Percentiles rank a stretch among this genome's conserved stretches.
phyloP scores from a whole-genome alignment of 2,329 filamentous ascomycete genomes.

The Venturia nashicola region DNA sequence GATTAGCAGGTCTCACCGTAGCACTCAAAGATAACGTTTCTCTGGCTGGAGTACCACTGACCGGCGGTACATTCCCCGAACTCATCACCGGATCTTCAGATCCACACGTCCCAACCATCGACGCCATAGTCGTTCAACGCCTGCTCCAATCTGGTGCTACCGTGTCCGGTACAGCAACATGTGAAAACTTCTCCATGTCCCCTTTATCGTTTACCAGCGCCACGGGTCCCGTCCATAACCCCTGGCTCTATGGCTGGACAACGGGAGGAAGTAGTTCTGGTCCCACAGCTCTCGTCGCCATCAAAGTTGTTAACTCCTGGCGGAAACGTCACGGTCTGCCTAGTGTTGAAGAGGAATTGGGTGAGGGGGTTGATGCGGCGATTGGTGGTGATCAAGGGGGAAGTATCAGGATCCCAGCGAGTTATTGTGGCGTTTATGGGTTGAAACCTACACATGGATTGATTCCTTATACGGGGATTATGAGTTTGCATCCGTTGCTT shows the following conservation, averaged over 20 bases:
- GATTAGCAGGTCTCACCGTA: slow-evolving; percentile 21
- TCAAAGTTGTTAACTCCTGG: slow-evolving; percentile 18
- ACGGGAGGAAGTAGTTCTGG: slow-evolving; percentile 25
- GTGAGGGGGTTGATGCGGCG: slow-evolving; percentile 24
- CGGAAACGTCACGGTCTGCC: slow-evolving; percentile 14
- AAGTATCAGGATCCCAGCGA: slow-evolving; percentile 13
- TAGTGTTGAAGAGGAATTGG: slow-evolving; percentile 14
- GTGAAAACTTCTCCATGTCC: slow-evolving; percentile 35
- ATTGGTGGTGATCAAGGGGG: slow-evolving; percentile 22
- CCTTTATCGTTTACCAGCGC: slow-evolving; percentile 31
- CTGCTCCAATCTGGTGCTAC: slow-evolving; percentile 30
- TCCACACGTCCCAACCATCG: slow-evolving; percentile 25
- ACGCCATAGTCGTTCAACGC: slow-evolving; percentile 33
- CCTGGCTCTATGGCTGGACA: slow-evolving; percentile 22
- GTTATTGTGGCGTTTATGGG: slow-evolving; percentile 12
- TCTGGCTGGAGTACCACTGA: slow-evolving; percentile 32
- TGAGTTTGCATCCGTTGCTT: slow-evolving; percentile 28
- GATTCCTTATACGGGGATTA: slow-evolving; percentile 33
- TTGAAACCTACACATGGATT: slow-evolving; percentile 30
- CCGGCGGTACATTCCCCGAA: slow-evolving; percentile 28
- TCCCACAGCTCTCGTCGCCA: slow-evolving; percentile 21
- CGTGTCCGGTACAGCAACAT: slow-evolving; percentile 33
- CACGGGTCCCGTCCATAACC: slow-evolving; percentile 33
- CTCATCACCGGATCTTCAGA: slow-evolving; percentile 25
- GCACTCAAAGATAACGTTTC: slow-evolving; percentile 38